Evolutionary conservation across 768 basidiomycete species (phyloP).

Genomic region (Termitomyces eurrhizus): DNA sequence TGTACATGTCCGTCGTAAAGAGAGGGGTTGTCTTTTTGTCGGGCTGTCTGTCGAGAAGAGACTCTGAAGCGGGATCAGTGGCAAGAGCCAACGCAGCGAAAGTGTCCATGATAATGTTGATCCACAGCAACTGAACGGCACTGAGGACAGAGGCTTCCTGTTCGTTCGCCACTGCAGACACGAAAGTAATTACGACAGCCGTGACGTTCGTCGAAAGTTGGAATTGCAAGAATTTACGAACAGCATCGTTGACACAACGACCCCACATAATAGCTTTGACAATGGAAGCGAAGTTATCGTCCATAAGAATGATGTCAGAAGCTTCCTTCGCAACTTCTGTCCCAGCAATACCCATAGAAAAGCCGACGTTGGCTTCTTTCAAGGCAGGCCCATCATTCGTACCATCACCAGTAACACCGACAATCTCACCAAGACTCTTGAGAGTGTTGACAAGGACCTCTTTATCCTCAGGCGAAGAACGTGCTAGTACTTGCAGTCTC

Average conservation of each 20-base stretch:
- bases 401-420: slow-evolving; percentile 96
- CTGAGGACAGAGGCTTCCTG: slow-evolving; percentile 83
- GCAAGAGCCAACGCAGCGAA: slow-evolving; percentile 97
- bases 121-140: slow-evolving; percentile 97
- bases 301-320: slow-evolving; percentile 98
- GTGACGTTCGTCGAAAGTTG: slow-evolving; percentile 93
- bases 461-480: slow-evolving; percentile 98
- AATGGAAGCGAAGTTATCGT: slow-evolving; percentile 94
- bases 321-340: slow-evolving; percentile 99
- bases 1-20: slow-evolving; percentile 93
- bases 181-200: slow-evolving; percentile 90
- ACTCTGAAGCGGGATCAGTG: slow-evolving; percentile 87
- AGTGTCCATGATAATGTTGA: slow-evolving; percentile 98
- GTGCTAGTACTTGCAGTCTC: slow-evolving; percentile 91
- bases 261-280: slow-evolving; percentile 99
- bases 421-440: slow-evolving; percentile 82
- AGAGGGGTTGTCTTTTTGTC: slow-evolving; percentile 87
- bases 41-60: slow-evolving; percentile 83
- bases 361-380: slow-evolving; percentile 94
- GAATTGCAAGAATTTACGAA: slow-evolving; percentile 97
- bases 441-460: slow-evolving; percentile 87
- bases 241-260: slow-evolving; percentile 96
- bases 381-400: slow-evolving; percentile 97
- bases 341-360: slow-evolving; percentile 94
- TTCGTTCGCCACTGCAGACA: slow-evolving; percentile 79